These are phyloP conservation scores for Mucor lusitanicus DNA, from an alignment of 371 early-diverging fungal species.

Conservation along the genomic window DNA sequence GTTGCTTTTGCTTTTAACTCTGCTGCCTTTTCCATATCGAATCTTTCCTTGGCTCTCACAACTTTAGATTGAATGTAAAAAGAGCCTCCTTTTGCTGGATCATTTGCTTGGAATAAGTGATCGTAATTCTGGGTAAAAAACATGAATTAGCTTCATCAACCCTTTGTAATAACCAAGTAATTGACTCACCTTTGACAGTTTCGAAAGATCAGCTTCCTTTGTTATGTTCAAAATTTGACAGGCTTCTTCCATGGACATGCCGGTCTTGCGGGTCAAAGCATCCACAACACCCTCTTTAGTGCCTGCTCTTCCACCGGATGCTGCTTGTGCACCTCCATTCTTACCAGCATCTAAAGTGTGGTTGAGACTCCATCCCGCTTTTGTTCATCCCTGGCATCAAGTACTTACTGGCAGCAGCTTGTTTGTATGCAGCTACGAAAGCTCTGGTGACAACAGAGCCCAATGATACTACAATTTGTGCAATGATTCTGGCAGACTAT, in stretches of 20 bases:
- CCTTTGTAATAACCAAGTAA: background rate
- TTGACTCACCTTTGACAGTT: slow-evolving; percentile 64
- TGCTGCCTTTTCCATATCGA: slow-evolving; percentile 84
- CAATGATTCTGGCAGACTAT: slow-evolving; percentile 72
- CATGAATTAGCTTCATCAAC: background rate
- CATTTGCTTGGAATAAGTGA: slow-evolving; percentile 89
- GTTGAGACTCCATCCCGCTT: background rate
- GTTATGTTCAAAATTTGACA: slow-evolving; percentile 89
- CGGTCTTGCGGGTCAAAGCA: slow-evolving; percentile 78
- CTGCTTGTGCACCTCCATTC: slow-evolving; percentile 62
- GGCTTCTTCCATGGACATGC: slow-evolving; percentile 92
- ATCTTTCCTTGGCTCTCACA: slow-evolving; percentile 88
- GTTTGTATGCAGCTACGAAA: slow-evolving; percentile 91
- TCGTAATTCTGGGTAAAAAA: slow-evolving; percentile 71
- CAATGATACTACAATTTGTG: slow-evolving; percentile 86
- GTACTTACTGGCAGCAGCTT: slow-evolving; percentile 88
- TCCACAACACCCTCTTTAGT: slow-evolving; percentile 66
- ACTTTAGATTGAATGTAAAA: slow-evolving; percentile 96
- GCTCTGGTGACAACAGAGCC: slow-evolving; percentile 90
- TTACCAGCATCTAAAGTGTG: slow-evolving; percentile 59
- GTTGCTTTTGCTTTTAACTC: slow-evolving; percentile 43
- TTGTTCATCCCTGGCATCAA: background rate
- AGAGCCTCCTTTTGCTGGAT: slow-evolving; percentile 84
- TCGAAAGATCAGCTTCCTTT: slow-evolving; percentile 70
- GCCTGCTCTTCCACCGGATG: slow-evolving; percentile 33